phyloP scores from a whole-genome alignment of 768 basidiomycete genomes.

The Amanita thiersii region DNA sequence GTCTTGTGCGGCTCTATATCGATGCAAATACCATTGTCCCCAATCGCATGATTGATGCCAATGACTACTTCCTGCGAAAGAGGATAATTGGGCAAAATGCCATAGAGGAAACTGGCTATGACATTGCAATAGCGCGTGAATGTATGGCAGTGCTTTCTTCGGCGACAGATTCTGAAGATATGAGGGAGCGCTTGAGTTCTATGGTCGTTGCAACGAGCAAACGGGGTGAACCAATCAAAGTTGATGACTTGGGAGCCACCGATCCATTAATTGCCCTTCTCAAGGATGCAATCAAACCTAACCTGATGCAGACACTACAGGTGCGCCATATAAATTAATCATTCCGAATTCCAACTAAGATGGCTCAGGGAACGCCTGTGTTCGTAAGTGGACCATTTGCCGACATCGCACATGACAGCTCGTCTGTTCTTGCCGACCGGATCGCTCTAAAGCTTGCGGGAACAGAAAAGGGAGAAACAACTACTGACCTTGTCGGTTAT shows the following conservation, averaged over 20 bases:
- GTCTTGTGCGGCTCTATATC: conserved; percentile 87
- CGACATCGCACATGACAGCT: conserved; percentile 98
- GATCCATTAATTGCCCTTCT: conserved; percentile 94
- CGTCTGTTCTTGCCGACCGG: conserved; percentile 95
- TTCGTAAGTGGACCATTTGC: conserved; percentile 99
- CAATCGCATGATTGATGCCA: conserved; percentile 95
- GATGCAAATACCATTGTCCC: conserved; percentile 91
- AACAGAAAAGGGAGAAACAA: conserved; percentile 86
- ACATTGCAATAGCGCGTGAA: conserved; percentile 97
- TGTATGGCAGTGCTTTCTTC: conserved; percentile 97
- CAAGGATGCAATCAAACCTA: conserved; percentile 99
- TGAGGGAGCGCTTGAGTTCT: conserved; percentile 84
- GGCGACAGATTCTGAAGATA: conserved; percentile 80
- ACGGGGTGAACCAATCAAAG: conserved; percentile 85
- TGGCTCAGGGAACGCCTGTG: conserved; percentile 82
- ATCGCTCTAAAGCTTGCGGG: conserved; percentile 96
- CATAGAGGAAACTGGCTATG: conserved; percentile 93
- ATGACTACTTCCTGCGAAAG: conserved; percentile 94
- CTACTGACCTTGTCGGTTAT: conserved; percentile 75
- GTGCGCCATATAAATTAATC: conserved; percentile 21
- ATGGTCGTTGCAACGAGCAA: conserved; percentile 98
- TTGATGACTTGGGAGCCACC: conserved; percentile 92
- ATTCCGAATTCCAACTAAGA: background rate
- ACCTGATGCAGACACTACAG: conserved; percentile 97
- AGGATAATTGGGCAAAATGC: conserved; percentile 83